A percentile compares a stretch with the other conserved stretches of the same genome.
These are phyloP conservation scores for Blastocystis sp. DNA, from an alignment of 352 stramenopile genomes.

Conservation along the genomic window DNA sequence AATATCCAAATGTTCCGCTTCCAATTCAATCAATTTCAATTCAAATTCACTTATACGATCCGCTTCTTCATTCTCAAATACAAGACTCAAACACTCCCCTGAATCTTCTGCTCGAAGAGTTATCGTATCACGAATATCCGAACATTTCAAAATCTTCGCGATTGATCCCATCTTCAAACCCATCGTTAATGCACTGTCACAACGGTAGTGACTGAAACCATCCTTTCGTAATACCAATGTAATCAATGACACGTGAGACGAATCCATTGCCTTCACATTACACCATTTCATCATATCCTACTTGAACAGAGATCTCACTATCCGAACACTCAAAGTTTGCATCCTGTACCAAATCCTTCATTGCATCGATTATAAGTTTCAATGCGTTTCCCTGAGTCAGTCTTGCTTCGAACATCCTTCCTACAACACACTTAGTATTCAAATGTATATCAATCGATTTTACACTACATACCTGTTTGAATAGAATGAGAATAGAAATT, in stretches of 20 bases:
- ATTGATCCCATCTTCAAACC: slow-evolving; percentile 91
- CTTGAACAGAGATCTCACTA: slow-evolving; percentile 75
- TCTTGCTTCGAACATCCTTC: slow-evolving; percentile 91
- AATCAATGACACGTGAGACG: slow-evolving; percentile 91
- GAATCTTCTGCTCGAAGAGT: slow-evolving; percentile 93
- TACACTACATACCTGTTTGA: background rate
- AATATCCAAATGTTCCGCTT: slow-evolving; percentile 92
- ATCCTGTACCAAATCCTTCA: slow-evolving; percentile 96
- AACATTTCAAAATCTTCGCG: slow-evolving; percentile 98
- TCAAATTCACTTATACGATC: slow-evolving; percentile 87
- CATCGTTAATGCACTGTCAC: slow-evolving; percentile 89
- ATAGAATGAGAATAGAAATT: background rate
- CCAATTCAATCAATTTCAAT: slow-evolving; percentile 98
- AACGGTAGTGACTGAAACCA: slow-evolving; percentile 95
- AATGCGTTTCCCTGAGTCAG: slow-evolving; percentile 86
- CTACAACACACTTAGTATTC: background rate
- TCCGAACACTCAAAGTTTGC: slow-evolving; percentile 90
- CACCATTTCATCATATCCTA: background rate
- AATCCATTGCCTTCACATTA: slow-evolving; percentile 86
- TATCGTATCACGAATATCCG: slow-evolving; percentile 89
- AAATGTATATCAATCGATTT: no score
- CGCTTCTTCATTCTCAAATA: slow-evolving; percentile 86
- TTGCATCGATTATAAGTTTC: slow-evolving; percentile 95
- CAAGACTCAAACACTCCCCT: slow-evolving; percentile 83
- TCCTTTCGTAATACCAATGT: no score